Evolutionary conservation across 2,329 filamentous ascomycete species (phyloP), one percentile per base, ranked within the genome.

Genomic region (Neofusicoccum ribis): DNA sequence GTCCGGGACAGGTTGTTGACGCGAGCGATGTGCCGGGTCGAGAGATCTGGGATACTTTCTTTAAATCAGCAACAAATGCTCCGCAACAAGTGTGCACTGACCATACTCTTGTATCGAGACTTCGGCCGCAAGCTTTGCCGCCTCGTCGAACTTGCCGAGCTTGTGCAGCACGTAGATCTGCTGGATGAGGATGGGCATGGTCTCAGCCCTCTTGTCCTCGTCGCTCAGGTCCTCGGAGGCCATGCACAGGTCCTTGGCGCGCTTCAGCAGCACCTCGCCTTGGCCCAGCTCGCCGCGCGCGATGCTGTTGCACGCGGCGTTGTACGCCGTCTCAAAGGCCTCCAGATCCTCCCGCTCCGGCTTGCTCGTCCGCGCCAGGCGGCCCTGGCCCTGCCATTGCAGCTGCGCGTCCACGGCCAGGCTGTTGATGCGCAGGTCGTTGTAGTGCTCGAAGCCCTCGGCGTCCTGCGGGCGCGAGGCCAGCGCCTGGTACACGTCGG

Each of bases 311-410:
- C 91, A 94, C 8, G 91, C 91, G 27, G 87, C 85, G 76, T 96
- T 96, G 79, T 91, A 96, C 11, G 90, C 89, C 31, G 90, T 89
- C 79, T 95, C 92, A 70, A 95, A 95, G 1, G 89, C 86, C 68
- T 93, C 90, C 31, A 90, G 78, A 70, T 65, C 87, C 67, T 88
- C 86, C 66, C 84, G 80, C 6, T 79, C 78, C 8, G 84, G 81
- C 72, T 86, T 86, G 75, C 86, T 85, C 69, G 83, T 84, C 66
- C 80, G 78, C 43, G 82, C 82, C 41, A 82, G 73, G 65, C 84
- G 77, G 17, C 83, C 84, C 56, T 81, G 80, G 3, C 87, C 87
- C 58, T 85, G 80, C 90, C 90, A 94, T 68, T 89, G 84, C 12
- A 91, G 79, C 77, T 95, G 91, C 15, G 91, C 89, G 71, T 88